phyloP scores from a whole-genome alignment of 2,329 filamentous ascomycete genomes.

The Neonectria ditissima region DNA sequence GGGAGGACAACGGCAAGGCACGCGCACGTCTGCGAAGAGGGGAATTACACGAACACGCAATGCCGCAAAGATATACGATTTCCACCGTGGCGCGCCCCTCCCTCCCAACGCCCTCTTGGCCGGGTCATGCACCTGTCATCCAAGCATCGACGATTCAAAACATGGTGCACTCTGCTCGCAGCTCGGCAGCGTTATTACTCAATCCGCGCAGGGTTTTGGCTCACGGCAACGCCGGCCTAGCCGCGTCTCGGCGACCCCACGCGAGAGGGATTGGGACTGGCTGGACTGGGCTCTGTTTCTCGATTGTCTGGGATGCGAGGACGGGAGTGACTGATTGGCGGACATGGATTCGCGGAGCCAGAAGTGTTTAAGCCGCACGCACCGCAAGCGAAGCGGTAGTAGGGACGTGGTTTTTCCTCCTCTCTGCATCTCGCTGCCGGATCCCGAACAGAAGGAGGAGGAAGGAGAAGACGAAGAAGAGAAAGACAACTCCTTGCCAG shows the following conservation, averaged over 20 bases:
- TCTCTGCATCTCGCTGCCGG: neutral
- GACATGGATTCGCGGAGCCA: slow-evolving; percentile 14
- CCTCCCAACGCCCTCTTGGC: no score
- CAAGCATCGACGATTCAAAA: no score
- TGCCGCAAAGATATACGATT: neutral
- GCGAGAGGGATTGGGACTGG: neutral
- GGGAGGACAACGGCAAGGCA: slow-evolving; percentile 20
- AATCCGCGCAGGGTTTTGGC: slow-evolving; percentile 3
- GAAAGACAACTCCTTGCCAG: no score
- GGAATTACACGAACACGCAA: slow-evolving; percentile 5
- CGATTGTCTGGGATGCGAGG: slow-evolving; percentile 2
- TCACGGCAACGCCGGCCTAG: slow-evolving; percentile 11
- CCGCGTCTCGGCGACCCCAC: neutral
- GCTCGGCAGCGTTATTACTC: neutral
- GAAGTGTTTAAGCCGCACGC: neutral
- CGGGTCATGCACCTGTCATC: no score
- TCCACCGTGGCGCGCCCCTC: no score
- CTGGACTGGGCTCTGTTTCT: slow-evolving; percentile 3
- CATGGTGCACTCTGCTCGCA: no score
- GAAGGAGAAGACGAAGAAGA: neutral
- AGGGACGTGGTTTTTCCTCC: neutral
- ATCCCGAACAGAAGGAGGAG: neutral
- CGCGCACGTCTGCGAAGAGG: neutral
- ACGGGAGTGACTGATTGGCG: slow-evolving; percentile 13
- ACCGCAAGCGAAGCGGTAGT: neutral